Base-by-base conservation (phyloP, 2,329 filamentous ascomycete species). In the Trichoderma koningii region DNA sequence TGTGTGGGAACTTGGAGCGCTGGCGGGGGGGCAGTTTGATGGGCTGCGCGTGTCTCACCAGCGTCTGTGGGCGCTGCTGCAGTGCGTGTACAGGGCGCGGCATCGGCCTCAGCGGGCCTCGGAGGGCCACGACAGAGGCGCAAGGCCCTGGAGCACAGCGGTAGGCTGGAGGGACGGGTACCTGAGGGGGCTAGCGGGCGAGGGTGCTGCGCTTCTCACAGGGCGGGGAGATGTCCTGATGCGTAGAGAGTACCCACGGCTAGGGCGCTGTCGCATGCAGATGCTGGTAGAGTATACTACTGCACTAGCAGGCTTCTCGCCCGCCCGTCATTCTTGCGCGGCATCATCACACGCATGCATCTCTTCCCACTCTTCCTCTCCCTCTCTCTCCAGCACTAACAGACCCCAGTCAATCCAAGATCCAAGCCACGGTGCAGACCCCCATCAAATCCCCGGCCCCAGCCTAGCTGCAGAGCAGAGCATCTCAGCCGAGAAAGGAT, bases 141-240 rank as follows among this genome's bases (percentile, higher is more conserved):
- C 59, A 62, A 62, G 50, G 59, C 59, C 38, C 59, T 62, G 59
- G 59, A 62, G 59, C 41, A 23, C 38, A 45, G 50, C 55, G 30
- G 48, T 45, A 45, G 5, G 47, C 59, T 44, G 57, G 57, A 51
- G 56, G 56, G 57, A 53, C 48, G 59, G 59, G 59, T 62, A 62
- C 59, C 59, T 62, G 59, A 62, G 56, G 59, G 59, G 59, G 59
- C 55, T 56, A 28, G 38, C 21, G 21, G 42, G 59, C 59, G 50
- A 50, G 56, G 30, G 45, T 45, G 45, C 56, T 12, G 28, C n/a
- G 45, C 44, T 62, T 62, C 47, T 62, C 34, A 62, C 59, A 62
- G 59, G 55, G 55, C 55, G 41, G 55, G 55, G 53, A 62, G 47
- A 62, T 21, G 34, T 19, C 15, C 14, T 5, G 47, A 1, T 14